phyloP scores from a whole-genome alignment of 2,329 filamentous ascomycete genomes.

The Trichoderma harzianum region DNA sequence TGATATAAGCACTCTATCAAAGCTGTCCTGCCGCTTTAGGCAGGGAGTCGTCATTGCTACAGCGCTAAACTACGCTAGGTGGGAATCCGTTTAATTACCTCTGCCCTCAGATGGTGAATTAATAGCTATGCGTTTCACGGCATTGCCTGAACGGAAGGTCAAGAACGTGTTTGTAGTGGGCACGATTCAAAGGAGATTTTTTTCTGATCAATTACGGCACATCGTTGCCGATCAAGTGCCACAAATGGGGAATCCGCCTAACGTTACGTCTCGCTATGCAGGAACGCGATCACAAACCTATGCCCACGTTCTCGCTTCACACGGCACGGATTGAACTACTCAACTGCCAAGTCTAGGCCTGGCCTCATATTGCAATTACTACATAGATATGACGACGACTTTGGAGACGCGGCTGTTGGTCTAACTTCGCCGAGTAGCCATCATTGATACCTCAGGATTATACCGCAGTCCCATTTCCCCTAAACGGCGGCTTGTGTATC shows the following conservation, averaged over 20 bases:
- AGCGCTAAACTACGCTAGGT: neutral
- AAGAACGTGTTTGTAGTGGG: neutral
- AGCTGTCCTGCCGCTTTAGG: neutral
- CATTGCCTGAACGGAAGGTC: neutral
- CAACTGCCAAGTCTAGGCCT: neutral
- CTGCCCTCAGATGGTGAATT: neutral
- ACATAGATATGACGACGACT: neutral
- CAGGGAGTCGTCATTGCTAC: neutral
- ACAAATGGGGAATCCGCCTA: neutral
- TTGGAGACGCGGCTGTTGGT: neutral
- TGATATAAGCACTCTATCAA: slow-evolving; percentile 13
- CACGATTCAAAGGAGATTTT: neutral
- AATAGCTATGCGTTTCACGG: neutral
- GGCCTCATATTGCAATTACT: neutral
- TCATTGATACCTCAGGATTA: neutral
- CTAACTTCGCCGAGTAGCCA: neutral
- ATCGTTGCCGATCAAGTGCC: neutral
- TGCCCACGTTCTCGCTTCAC: neutral
- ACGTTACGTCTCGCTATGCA: neutral
- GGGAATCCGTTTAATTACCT: neutral
- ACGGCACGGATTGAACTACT: neutral
- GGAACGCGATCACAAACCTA: neutral
- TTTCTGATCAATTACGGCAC: neutral
- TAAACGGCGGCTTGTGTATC: neutral
- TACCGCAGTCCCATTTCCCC: neutral